Base-by-base conservation (phyloP, 2,329 filamentous ascomycete genomes). In the Claviceps sorghi region DNA sequence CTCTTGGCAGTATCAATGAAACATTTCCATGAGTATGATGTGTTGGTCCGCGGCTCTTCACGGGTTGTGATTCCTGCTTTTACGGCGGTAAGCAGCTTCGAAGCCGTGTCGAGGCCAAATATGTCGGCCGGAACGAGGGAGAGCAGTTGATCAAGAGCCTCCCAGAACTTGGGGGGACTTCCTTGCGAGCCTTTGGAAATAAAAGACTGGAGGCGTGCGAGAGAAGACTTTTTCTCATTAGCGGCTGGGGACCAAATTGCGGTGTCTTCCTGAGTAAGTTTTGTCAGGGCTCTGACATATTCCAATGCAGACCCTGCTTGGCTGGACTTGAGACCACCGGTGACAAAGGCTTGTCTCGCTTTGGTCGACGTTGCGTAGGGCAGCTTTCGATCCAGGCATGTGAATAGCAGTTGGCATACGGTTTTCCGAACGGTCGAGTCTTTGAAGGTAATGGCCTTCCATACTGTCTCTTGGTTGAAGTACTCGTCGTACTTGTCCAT, bases 101-200 rank as follows among this genome's bases (percentile, higher is more conserved):
- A 72, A 1, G 80, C 76, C 26, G 78, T 76, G 2, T 82, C 73
- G 3, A 64, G 51, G 1, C 64, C 61, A 5, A 71, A 61, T 1
- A 69, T 59, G 15, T 76, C 68, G 2, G 65, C 58, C 48, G 84
- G 72, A 1, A 91, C 63, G 1, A 82, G 65, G 22, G 77, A 70
- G 6, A 95, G 63, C 0, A 97, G 67, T 32, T 73, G 70, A 41
- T 76, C 72, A 34, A 95, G 64, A 17, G 77, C 78, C 29, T 74
- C 67, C 93, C 93, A 98, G 62, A 83, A 95, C 10, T 75, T 77
- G 3, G 75, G 69, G 0, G 80, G 72, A 3, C 85, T 84, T n/a
- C 82, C 79, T 61, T 96, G 87, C 0, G 91, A 95, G 2, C 93
- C 91, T 60, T 83, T 86, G 56, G 86, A 82, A 7, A 97, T 71